Base-by-base conservation (phyloP, 441 rosid species). In the Pelargonium cotyledonis region DNA sequence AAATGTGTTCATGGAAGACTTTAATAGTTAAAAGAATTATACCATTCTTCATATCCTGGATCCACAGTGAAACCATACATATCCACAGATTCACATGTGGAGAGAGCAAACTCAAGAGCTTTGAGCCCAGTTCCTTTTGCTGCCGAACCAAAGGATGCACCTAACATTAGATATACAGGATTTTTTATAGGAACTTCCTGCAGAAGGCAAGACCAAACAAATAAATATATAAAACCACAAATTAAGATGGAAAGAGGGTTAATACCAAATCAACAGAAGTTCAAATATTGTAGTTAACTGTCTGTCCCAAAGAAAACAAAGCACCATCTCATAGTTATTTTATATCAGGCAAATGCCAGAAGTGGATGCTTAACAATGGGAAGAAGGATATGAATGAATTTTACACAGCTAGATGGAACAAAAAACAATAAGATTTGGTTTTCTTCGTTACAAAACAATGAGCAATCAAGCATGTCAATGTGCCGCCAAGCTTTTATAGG, bases 1-100 rank as follows among this genome's bases (percentile, higher is more conserved):
- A 31, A 18, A 47, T 8, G 9, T 65, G 67, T 18, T 43, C 18
- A 9, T 46, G 63, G 21, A 47, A 26, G 44, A 66, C 18, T 57
- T 18, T 16, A 64, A 47, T 68, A n/a, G 21, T 69, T 66, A 58
- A 62, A 57, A 55, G 61, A 55, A 55, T 8, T 35, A 58, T 89
- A 95, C 99, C 99, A 92, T 82, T 95, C 96, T 80, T 92, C 88
- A 76, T 95, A 92, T 47, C 97, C 98, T 5, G 98, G 98, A 70
- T 92, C 98, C 60, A 90, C 98, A 4, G 97, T 95, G 80, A 92
- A 95, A 77, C 98, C 98, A 81, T 90, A 92, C 92, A 95, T 92
- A 80, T 92, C 96, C 18, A 92, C 97, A 12, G 88, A 85, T 80
- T 92, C 96, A 73, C 97, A 95, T 0, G 89, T 71, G 16, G 95